A percentile compares a stretch with the other conserved stretches of the same genome.
These are phyloP conservation scores for Diospyros lotus DNA, from an alignment of 148 eudicot genomes.

Conservation along the genomic window DNA sequence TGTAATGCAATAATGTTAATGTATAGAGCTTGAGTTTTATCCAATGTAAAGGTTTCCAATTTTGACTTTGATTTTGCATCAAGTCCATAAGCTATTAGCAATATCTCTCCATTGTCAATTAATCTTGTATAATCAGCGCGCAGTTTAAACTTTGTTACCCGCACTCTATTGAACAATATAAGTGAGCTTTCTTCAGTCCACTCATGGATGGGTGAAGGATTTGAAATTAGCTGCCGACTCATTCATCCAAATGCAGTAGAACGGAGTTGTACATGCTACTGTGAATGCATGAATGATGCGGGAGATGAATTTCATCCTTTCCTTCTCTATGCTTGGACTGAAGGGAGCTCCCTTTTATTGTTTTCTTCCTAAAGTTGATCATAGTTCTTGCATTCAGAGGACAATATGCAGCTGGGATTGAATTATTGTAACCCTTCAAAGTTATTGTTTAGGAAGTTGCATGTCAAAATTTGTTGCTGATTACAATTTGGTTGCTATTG, in stretches of 20 bases:
- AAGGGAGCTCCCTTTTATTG: constrained; percentile 37
- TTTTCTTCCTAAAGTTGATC: background rate
- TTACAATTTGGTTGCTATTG: too few species aligned
- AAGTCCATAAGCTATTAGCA: background rate
- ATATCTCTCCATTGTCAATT: background rate
- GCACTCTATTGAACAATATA: background rate
- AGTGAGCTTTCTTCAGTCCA: constrained; percentile 46
- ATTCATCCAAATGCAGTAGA: constrained; percentile 33
- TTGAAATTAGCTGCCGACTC: constrained; percentile 33
- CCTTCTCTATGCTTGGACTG: constrained; percentile 37
- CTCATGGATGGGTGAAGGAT: constrained; percentile 29
- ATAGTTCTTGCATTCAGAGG: background rate
- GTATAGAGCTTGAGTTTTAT: background rate
- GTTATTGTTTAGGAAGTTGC: background rate
- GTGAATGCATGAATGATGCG: constrained; percentile 41
- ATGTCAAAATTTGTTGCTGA: too few species aligned
- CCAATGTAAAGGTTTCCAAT: too few species aligned
- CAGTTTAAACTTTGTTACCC: background rate
- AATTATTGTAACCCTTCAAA: background rate
- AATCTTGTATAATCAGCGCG: too few species aligned
- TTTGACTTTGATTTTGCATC: background rate
- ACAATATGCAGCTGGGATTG: background rate
- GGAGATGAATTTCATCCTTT: constrained; percentile 30
- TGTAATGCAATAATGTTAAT: background rate
- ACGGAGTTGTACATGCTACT: constrained; percentile 12